Evolutionary conservation across 1,284 basidiomycete species (phyloP), one percentile per base, ranked within the genome.

Genomic region (Pholiota adiposa): DNA sequence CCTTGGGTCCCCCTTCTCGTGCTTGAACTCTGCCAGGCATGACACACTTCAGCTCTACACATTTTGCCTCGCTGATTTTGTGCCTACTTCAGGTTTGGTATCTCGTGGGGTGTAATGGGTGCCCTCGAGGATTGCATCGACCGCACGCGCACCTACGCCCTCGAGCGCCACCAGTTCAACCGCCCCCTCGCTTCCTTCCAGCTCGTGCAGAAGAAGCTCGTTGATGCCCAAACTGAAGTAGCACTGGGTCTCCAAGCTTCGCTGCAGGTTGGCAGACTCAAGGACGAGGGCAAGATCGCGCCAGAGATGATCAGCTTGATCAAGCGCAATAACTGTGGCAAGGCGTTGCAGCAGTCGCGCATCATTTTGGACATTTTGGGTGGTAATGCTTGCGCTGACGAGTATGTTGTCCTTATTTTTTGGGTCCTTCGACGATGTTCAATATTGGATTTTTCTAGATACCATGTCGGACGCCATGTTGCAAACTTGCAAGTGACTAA

Each of bases 261-360:
- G 56, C 72, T 90, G 44, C 90, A 96, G 77, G 90, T 98, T 4
- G 96, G 96, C 1, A 80, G 95, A 29, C 79, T 97, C 63, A 98
- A 98, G 80, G 97, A 98, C 66, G 72, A 79, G 48, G 91, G 89
- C 25, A 82, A 81, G 65, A 82, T 91, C 70, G 86, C 89, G 19
- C 92, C 97, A 1, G 96, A 98, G 75, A 97, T 97, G 95, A 84
- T 99, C 64, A 96, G 92, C 65, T 81, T 98, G 69, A 85, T 98
- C 64, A 99, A 99, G 83, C 85, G 94, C 65, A 98, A 98, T 73
- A 98, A 98, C 70, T 97, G 95, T 70, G 93, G 93, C 18, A 96
- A 96, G 77, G 96, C 96, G 0, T 77, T 97, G 51, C 79, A 90
- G 67, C 93, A 97, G 67, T 76, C 90, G 19, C 81, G 96, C 25